These are phyloP conservation scores for apple (Malus domestica) DNA, from an alignment of 306 rosid species.

Conservation along the genomic window DNA sequence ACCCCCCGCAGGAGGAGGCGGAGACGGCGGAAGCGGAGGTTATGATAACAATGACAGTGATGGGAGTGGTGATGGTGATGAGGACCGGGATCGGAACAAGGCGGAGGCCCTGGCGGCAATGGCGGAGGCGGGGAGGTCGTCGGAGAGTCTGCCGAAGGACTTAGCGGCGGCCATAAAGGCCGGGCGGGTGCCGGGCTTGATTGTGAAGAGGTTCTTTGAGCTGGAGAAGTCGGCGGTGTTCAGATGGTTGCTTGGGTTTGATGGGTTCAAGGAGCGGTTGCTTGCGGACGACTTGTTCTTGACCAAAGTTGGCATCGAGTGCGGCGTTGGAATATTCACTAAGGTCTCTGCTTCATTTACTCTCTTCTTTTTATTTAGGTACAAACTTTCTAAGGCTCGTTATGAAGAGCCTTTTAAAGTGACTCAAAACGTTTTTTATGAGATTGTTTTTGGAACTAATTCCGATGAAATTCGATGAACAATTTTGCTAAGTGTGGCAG, in stretches of 20 bases:
- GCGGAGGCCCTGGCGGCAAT: constrained; percentile 57
- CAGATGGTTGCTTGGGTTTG: constrained; percentile 67
- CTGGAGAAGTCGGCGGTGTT: constrained; percentile 54
- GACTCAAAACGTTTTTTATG: rapidly evolving
- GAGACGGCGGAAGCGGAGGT: constrained; percentile 1
- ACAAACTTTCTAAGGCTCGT: too few relatives aligned
- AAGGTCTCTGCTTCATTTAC: constrained; percentile 37
- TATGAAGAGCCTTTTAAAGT: too few relatives aligned
- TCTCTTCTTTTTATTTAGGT: too few relatives aligned
- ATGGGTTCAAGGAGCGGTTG: constrained; percentile 85
- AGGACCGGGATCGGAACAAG: constrained; percentile 48
- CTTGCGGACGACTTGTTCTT: constrained; percentile 87
- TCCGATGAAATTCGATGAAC: too few relatives aligned
- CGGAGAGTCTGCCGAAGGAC: constrained; percentile 70
- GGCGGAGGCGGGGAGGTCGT: constrained; percentile 52
- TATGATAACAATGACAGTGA: background rate
- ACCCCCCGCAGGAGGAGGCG: constrained; percentile 10
- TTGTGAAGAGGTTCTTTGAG: constrained; percentile 61
- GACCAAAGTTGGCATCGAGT: constrained; percentile 77
- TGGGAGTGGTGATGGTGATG: constrained; percentile 9
- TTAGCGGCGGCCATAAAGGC: constrained; percentile 58
- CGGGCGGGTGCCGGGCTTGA: constrained; percentile 69
- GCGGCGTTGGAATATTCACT: constrained; percentile 79
- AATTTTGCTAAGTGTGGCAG: too few relatives aligned
- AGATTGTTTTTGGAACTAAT: too few relatives aligned